Evolutionary conservation across 257 asterid genomes (phyloP), one percentile per base, ranked within the genome.

Genomic region (Ophiorrhiza pumila): DNA sequence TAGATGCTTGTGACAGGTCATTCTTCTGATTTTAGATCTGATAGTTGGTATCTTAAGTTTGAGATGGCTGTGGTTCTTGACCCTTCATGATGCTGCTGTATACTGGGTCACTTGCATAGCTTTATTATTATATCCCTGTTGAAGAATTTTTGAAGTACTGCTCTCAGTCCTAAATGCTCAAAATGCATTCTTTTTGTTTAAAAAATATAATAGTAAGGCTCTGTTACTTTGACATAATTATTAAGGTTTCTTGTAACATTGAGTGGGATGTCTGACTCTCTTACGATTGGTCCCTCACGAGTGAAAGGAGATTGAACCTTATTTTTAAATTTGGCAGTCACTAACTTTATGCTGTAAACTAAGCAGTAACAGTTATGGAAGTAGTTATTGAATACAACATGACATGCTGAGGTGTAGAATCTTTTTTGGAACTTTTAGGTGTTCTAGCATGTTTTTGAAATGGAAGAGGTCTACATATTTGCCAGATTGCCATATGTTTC

Each of bases 1-100:
- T 91, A 62, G 99, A 90, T 83, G 88, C 90, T 75, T 88, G 90
- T 78, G 93, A 90, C 85, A 90, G 99, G 98, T 94, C 68, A 58
- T 42, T 77, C 68, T 79, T 76, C 80, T 76, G 74, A 37, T 68
- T 78, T 35, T 71, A 49, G 35, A 18, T 66, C 0, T 59, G n/a
- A 31, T 7, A 49, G 39, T n/a, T 55, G 4, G 18, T 56, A 17
- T 7, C 0, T 35, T 2, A 53, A 39, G 50, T 52, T 49, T 50
- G 39, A 39, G 43, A 50, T 25, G 53, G 62, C 39, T 32, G 49
- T 27, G 42, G 13, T 12, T 64, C 65, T 57, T 63, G 58, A 17
- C 49, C n/a, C 62, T 47, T 25, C 37, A 25, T 69, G 43, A 14
- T 66, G 56, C 34, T 67, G 25, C 50, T n/a, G 7, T 67, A 9